phyloP scores from a whole-genome alignment of 257 asterid species.

The Scutellaria galericulata region DNA sequence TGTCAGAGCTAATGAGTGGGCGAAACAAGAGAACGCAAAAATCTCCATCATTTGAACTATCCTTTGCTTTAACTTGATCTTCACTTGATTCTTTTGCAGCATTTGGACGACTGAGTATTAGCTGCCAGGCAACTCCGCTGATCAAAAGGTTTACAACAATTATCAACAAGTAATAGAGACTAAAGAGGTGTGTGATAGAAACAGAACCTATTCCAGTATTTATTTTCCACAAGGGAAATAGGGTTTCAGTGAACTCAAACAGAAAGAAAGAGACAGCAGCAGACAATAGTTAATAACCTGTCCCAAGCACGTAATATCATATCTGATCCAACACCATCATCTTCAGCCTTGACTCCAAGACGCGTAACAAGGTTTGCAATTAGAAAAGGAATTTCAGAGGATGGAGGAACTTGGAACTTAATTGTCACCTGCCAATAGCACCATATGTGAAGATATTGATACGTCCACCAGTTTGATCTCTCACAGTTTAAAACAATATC shows the following conservation, averaged over 20 bases:
- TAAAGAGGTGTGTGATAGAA: constrained; percentile 12
- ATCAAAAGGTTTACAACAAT: constrained; percentile 33
- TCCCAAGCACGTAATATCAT: constrained; percentile 91
- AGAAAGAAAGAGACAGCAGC: constrained; percentile 9
- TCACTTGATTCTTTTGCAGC: constrained; percentile 45
- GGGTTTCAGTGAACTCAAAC: constrained; percentile 17
- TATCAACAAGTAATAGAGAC: constrained; percentile 33
- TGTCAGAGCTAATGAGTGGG: constrained; percentile 79
- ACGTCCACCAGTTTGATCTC: neutral
- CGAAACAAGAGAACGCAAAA: constrained; percentile 83
- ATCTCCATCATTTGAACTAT: constrained; percentile 53
- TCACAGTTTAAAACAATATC: constrained; percentile 11
- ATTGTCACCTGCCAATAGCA: constrained; percentile 68
- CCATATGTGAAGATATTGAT: constrained; percentile 19
- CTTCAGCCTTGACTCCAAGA: constrained; percentile 75
- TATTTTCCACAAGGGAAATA: neutral
- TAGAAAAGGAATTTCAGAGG: constrained; percentile 81
- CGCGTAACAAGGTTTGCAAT: constrained; percentile 79
- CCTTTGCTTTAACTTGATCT: constrained; percentile 48
- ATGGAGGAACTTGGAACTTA: constrained; percentile 84
- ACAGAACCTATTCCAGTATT: constrained; percentile 11
- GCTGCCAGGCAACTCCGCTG: constrained; percentile 98
- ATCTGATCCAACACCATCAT: constrained; percentile 68
- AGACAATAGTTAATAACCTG: constrained; percentile 57
- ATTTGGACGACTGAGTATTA: constrained; percentile 70